These are phyloP conservation scores for Reutealis trisperma DNA, from an alignment of 345 rosid genomes.

Conservation along the genomic window DNA sequence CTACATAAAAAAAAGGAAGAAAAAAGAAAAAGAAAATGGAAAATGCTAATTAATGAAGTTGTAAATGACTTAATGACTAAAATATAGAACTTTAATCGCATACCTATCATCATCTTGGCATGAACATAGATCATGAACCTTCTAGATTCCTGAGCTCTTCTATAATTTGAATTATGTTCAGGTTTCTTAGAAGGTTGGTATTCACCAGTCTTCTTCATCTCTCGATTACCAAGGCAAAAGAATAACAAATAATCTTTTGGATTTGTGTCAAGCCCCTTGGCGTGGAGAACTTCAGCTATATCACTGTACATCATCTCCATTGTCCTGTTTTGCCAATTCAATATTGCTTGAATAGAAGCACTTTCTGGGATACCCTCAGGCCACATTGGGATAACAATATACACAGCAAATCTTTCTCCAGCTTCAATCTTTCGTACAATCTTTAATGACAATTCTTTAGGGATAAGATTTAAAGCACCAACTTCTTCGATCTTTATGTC, in stretches of 20 bases:
- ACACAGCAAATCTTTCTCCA: slow-evolving; percentile 49
- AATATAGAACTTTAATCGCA: background rate
- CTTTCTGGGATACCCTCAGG: slow-evolving; percentile 59
- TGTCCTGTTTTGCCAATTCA: slow-evolving; percentile 52
- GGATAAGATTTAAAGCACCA: slow-evolving; percentile 46
- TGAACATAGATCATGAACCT: slow-evolving; percentile 65
- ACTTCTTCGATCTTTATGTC: slow-evolving; percentile 30
- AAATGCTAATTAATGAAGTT: no score
- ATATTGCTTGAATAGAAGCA: slow-evolving; percentile 50
- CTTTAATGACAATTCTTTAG: slow-evolving; percentile 52
- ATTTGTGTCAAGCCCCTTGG: slow-evolving; percentile 40
- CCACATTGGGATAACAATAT: slow-evolving; percentile 61
- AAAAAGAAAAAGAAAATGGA: no score
- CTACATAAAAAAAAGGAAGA: no score
- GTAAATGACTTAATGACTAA: no score
- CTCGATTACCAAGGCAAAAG: slow-evolving; percentile 57
- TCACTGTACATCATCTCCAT: slow-evolving; percentile 62
- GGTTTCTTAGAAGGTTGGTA: slow-evolving; percentile 38
- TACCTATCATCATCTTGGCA: slow-evolving; percentile 63
- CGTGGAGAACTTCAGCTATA: slow-evolving; percentile 37
- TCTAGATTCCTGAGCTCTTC: slow-evolving; percentile 48
- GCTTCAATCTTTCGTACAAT: slow-evolving; percentile 44
- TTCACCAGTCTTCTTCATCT: slow-evolving; percentile 31
- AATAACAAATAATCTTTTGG: slow-evolving; percentile 51
- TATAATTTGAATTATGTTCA: slow-evolving; percentile 40